Conservation (phyloP, 768 basidiomycete species). For the Lactarius sanguifluus region DNA sequence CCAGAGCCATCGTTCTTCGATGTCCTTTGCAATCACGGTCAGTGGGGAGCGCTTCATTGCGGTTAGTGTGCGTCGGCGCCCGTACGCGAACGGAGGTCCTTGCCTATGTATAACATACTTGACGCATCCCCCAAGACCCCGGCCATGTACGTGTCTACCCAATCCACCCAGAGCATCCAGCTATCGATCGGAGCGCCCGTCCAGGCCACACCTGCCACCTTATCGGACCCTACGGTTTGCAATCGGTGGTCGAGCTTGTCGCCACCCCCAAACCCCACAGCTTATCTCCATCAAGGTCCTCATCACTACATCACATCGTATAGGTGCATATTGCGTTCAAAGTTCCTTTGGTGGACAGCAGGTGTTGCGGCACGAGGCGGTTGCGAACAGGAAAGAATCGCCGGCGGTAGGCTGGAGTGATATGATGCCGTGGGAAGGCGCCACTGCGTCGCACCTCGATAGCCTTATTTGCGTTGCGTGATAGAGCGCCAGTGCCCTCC, state of each 20-base stretch:
- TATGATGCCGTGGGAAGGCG: background rate
- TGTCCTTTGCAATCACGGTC: too few relatives aligned
- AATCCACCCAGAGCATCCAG: background rate
- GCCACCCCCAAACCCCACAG: background rate
- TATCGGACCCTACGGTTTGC: slow-evolving; percentile 6
- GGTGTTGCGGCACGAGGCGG: slow-evolving; percentile 14
- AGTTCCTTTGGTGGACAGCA: background rate
- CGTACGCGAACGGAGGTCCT: too few relatives aligned
- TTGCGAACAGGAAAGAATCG: background rate
- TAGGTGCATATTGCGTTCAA: slow-evolving; percentile 3
- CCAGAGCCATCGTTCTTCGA: too few relatives aligned
- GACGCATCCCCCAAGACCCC: background rate
- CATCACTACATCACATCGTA: slow-evolving; percentile 16
- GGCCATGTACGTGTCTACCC: background rate
- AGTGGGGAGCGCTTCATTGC: too few relatives aligned
- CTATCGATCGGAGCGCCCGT: background rate
- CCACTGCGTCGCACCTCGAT: slow-evolving; percentile 5
- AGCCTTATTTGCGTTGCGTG: background rate
- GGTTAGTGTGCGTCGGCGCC: too few relatives aligned
- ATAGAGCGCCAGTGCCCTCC: background rate
- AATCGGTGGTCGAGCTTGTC: slow-evolving; percentile 8
- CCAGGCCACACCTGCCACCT: background rate
- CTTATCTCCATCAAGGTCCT: slow-evolving; percentile 5
- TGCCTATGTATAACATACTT: too few relatives aligned
- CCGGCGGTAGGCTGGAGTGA: background rate